Conservation (phyloP, 306 rosid species). For the Cicer pinnatifidum region DNA sequence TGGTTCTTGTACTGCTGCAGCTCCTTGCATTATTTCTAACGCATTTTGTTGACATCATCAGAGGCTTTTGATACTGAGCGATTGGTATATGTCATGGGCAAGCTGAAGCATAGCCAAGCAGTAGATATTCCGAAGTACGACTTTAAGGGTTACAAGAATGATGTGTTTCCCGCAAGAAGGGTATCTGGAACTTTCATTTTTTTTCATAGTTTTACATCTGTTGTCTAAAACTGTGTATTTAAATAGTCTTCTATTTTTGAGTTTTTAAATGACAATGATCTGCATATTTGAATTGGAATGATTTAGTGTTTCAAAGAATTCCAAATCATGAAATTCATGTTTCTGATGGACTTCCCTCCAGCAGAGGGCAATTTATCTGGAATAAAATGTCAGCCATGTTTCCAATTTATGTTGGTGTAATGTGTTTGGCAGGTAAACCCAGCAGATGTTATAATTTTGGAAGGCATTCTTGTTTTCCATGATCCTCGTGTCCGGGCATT, state of each 20-base stretch:
- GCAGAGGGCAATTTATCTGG: conserved; percentile 16
- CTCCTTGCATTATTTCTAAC: conserved; percentile 42
- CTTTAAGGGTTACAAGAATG: conserved; percentile 83
- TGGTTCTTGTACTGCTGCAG: conserved; percentile 31
- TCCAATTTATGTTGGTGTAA: conserved; percentile 36
- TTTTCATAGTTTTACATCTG: not conserved
- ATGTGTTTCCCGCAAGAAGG: conserved; percentile 88
- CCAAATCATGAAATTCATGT: conserved; percentile 9
- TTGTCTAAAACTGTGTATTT: conserved; percentile 29
- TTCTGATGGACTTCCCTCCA: conserved; percentile 6
- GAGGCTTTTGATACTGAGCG: conserved; percentile 91
- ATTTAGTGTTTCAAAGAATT: conserved; percentile 25
- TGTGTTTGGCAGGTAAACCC: conserved; percentile 78
- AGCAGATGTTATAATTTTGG: conserved; percentile 93
- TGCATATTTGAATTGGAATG: conserved; percentile 35
- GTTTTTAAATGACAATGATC: conserved; percentile 26
- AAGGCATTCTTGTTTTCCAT: conserved; percentile 96
- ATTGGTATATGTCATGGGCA: conserved; percentile 75
- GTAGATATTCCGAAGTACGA: conserved; percentile 98
- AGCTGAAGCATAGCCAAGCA: conserved; percentile 85
- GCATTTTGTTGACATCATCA: conserved; percentile 51
- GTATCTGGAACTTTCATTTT: conserved; percentile 51
- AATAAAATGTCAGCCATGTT: conserved; percentile 9
- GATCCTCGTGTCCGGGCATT: conserved; percentile 88
- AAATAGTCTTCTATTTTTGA: conserved; percentile 14